Evolutionary conservation across 495 filamentous ascomycete species (phyloP).

Genomic region (Stereocaulon alpinum): DNA sequence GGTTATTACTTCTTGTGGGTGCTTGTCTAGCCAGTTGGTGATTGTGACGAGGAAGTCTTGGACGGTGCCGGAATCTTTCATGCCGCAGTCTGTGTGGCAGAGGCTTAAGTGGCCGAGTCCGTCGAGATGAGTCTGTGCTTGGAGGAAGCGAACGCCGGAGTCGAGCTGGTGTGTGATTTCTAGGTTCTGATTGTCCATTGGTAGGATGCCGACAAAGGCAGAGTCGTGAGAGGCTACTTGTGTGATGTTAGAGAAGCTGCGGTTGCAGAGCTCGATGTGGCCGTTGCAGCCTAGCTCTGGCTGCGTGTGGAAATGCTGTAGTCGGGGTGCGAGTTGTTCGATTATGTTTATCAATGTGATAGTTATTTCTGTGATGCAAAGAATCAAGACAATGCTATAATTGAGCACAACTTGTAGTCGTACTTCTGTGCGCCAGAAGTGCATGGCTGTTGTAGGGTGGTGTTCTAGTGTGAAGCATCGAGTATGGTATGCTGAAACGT

Average conservation of each 20-base stretch:
- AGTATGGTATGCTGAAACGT: not conserved
- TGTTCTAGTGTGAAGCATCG: not conserved
- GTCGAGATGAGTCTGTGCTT: conserved; percentile 54
- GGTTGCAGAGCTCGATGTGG: conserved; percentile 48
- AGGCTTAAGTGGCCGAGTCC: conserved; percentile 40
- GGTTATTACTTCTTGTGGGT: conserved; percentile 60
- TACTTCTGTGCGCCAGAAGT: conserved; percentile 4
- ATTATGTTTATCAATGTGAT: conserved; percentile 6
- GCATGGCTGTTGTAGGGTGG: not conserved
- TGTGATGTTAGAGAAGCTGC: conserved; percentile 55
- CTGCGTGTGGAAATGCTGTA: not conserved
- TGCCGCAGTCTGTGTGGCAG: conserved; percentile 54
- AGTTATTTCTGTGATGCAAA: not conserved
- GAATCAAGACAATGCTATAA: not conserved
- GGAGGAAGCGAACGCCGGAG: conserved; percentile 58
- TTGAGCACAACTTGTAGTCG: conserved; percentile 7
- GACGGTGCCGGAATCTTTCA: conserved; percentile 56
- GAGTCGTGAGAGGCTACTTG: conserved; percentile 62
- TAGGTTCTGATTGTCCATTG: conserved; percentile 57
- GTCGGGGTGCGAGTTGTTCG: not conserved
- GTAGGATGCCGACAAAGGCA: conserved; percentile 49
- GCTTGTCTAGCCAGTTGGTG: conserved; percentile 51
- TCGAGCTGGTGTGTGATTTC: conserved; percentile 52
- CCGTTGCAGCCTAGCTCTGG: conserved; percentile 50
- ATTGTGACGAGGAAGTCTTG: conserved; percentile 43